Base-by-base conservation (phyloP, 2,329 filamentous ascomycete species). In the Aspergillus pseudotamarii region DNA sequence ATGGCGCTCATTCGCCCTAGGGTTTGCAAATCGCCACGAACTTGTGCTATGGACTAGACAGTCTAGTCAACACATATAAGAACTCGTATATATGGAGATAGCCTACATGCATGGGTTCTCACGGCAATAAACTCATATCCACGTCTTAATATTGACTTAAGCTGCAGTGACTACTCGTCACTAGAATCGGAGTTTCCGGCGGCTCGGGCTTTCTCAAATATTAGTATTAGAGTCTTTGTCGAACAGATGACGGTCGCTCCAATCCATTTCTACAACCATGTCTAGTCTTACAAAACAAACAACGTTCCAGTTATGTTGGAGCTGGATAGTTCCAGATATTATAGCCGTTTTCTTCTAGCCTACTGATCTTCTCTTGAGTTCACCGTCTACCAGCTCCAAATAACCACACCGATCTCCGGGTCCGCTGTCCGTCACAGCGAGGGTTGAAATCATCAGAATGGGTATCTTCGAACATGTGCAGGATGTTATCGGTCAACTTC, bases 401-500 rank as follows among this genome's bases (percentile, higher is more conserved):
- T 46, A 46, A 21, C 16, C 16, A 12, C 4, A 30, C 5, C 14
- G 14, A 48, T 6, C 11, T 48, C 19, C 6, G 16, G 16, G 26
- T 30, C 10, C 32, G 6, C 14, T 16, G 16, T 51, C n/a, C 6
- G 26, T 28, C 16, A 30, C 14, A 51, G 14, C 19, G 11, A n/a
- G 10, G 9, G 28, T 11, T 21, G 2, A 19, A 26, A 23, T 30
- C 50, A 62, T n/a, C 30, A 57, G 30, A 11, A 54, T 57, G n/a
- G 21, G 36, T 11, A 58, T 50, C 6, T 65, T 59, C 38, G 57
- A 60, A 21, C 66, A 61, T 21, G 60, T 65, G n/a, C 62, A 66
- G 61, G 69, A 70, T 57, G 54, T 70, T 14, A 59, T 72, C 11
- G 70, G 68, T 28, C 70, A 72, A 38, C 61, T 72, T 2, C 70